phyloP scores from a whole-genome alignment of 169 alveolate genomes.

The Theileria sp. region DNA sequence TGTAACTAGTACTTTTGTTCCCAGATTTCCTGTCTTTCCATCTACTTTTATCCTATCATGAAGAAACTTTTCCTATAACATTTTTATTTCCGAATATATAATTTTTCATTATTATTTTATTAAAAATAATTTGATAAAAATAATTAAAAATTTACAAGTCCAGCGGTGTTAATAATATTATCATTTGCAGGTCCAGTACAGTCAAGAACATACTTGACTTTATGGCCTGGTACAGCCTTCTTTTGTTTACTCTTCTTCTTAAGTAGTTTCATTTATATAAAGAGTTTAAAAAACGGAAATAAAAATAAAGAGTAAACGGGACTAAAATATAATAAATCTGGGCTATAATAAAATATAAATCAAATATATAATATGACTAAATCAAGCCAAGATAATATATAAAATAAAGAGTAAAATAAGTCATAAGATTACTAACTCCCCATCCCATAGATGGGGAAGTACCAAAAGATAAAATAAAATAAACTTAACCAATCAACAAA shows the following conservation, averaged over 20 bases:
- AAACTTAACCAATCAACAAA: neutral
- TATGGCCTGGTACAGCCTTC: conserved; percentile 54
- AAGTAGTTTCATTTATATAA: conserved; percentile 40
- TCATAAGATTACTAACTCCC: neutral
- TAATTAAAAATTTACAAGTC: conserved; percentile 68
- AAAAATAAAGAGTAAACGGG: neutral
- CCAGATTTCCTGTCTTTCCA: conserved; percentile 94
- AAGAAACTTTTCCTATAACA: conserved; percentile 88
- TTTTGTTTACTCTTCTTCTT: conserved; percentile 40
- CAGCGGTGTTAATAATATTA: conserved; percentile 86
- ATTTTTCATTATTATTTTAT: neutral
- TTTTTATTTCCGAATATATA: neutral
- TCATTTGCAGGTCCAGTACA: conserved; percentile 93
- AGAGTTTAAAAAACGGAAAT: neutral
- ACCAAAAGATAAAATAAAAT: no score
- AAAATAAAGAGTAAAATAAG: neutral
- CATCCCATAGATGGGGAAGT: neutral
- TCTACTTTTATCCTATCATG: conserved; percentile 92
- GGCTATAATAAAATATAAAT: neutral
- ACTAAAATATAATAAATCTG: neutral
- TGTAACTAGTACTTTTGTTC: conserved; percentile 86
- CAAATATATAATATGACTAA: neutral
- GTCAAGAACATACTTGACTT: conserved; percentile 77
- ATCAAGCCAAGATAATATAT: neutral
- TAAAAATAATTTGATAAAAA: conserved; percentile 16